Base-by-base conservation (phyloP, 2,329 filamentous ascomycete genomes). In the Nannizzia gypsea region DNA sequence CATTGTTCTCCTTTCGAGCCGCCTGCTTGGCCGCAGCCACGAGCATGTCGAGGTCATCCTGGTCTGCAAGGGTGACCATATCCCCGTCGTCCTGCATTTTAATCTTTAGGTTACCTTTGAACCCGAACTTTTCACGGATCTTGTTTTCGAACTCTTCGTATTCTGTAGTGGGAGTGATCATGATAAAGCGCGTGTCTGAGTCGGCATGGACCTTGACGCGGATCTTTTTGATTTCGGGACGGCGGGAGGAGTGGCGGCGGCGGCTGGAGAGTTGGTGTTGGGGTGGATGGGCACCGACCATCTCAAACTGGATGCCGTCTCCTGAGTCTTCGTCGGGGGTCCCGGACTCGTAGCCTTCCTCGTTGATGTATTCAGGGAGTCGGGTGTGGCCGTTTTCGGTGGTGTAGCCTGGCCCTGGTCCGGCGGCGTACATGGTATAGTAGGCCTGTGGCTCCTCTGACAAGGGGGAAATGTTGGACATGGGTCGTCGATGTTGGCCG, bases 41-140 rank as follows among this genome's bases (percentile, higher is more conserved):
- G 28, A 89, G 85, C 84, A 96, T 88, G 57, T 97, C 91, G 63
- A 96, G 75, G 76, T 99, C 93, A 69, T 99, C 93, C 73, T 96
- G 89, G 72, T 99, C 93, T 31, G 88, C 90, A 83, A 99, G 87
- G 34, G 92, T 96, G 69, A 99, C 95, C 88, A 96, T 92, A 69
- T 97, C 92, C 2, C 87, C 88, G 59, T 86, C 80, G 66, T 97
- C 93, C 78, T 93, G 93, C 74, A 96, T 86, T 80, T 91, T 95
- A 77, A 96, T 92, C 60, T 83, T 83, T 63, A 86, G 77, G 59
- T 82, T 78, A 60, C 68, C 67, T 36, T 67, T 69, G 63, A 96
- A 79, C 13, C 82, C 85, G 69, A 97, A 96, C 75, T 99, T 99
- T 63, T 90, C 87, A 54, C 87, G 82, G 61, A 99, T 88, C 62